Base-by-base conservation (phyloP, 139 green algal genomes). In the Mesostigma viride region DNA sequence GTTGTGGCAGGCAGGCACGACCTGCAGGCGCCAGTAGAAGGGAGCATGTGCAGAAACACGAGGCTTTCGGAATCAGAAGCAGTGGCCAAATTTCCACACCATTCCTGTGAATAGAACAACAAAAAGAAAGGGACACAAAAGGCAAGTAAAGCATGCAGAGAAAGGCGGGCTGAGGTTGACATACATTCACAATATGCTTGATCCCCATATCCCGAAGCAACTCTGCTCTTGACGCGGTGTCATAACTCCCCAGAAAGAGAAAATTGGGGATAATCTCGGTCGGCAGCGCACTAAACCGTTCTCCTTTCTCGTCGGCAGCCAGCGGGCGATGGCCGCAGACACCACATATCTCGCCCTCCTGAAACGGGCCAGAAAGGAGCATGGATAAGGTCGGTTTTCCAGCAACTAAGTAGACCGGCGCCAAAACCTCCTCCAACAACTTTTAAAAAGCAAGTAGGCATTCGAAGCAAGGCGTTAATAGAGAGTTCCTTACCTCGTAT, bases 211-310 rank as follows among this genome's bases (percentile, higher is more conserved):
- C 75, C 51, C 88, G 90, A 0, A 96, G 76, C 22, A 96, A 65
- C 53, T 96, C 90, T 17, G 82, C 79, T 8, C 89, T 69, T 0
- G 84, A 89, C 1, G 90, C 87, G 33, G 92, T 87, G 76, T 96
- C 89, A 56, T 95, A 96, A 66, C 79, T 88, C 33, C 89, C 89
- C 5, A 96, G 64, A 65, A 87, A 96, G 3, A 96, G 72, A 48
- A 91, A 91, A 11, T 77, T 77, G 20, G 80, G 81, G 6, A 96
- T 71, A 14, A 95, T 81, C 3, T 87, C 80, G 3, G 86, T 83
- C 1, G 89, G 90, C 20, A 93, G 79, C 26, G 69, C 69, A n/a
- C 69, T 75, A 5, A 73, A 47, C 56, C 27, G 68, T 5, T 81
- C 77, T 0, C 70, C 71, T 28, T 70, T 72, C 22, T 88, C 82